phyloP scores from a whole-genome alignment of 495 filamentous ascomycete species.

The Cercophora scortea region DNA sequence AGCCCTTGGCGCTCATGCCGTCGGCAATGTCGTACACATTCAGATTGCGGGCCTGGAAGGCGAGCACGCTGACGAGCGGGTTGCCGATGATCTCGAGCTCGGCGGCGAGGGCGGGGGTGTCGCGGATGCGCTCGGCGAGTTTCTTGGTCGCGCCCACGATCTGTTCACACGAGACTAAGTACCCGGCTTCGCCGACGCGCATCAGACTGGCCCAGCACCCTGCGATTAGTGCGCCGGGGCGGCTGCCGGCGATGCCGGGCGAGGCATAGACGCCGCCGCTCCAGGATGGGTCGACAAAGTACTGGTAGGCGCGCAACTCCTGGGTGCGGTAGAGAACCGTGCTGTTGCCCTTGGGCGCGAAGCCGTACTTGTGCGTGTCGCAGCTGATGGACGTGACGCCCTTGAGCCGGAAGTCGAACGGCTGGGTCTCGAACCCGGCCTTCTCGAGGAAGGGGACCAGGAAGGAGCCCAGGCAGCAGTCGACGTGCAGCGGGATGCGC shows the following conservation, averaged over 20 bases:
- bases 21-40: constrained; percentile 86
- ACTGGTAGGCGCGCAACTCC: constrained; percentile 75
- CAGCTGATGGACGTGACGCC: constrained; percentile 93
- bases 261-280: constrained; percentile 93
- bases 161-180: constrained; percentile 71
- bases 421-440: constrained; percentile 78
- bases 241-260: constrained; percentile 80
- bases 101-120: constrained; percentile 52
- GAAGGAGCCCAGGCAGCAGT: constrained; percentile 96
- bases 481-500: constrained; percentile 84
- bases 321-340: constrained; percentile 82
- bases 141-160: constrained; percentile 85
- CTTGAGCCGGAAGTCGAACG: constrained; percentile 88
- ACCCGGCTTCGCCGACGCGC: constrained; percentile 81
- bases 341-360: constrained; percentile 94
- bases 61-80: constrained; percentile 83
- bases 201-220: constrained; percentile 90
- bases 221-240: constrained; percentile 88
- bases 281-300: constrained; percentile 95
- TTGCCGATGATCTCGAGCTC: constrained; percentile 78
- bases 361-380: constrained; percentile 98
- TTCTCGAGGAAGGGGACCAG: constrained; percentile 83
- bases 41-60: constrained; percentile 70
- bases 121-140: constrained; percentile 67
- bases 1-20: constrained; percentile 71